These are phyloP conservation scores for Gypsophila paniculata DNA, from an alignment of 179 eudicot species.

Conservation along the genomic window DNA sequence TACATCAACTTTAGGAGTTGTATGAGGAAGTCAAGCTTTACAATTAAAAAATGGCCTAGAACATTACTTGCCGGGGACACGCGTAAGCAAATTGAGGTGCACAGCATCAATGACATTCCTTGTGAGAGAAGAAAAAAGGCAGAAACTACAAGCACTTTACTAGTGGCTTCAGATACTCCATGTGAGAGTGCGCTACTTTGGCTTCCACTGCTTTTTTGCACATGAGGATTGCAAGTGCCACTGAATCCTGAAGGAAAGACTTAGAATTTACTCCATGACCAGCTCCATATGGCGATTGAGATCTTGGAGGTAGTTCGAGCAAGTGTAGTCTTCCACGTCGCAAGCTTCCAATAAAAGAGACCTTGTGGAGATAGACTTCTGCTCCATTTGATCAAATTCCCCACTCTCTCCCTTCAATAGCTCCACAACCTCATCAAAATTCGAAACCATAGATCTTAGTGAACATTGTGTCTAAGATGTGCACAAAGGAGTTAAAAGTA, in stretches of 20 bases:
- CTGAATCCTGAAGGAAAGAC: slow-evolving; percentile 13
- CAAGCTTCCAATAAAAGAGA: slow-evolving; percentile 58
- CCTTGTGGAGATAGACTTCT: slow-evolving; percentile 43
- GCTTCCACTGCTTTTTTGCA: not conserved
- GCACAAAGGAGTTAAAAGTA: slow-evolving; percentile 34
- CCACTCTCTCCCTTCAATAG: slow-evolving; percentile 56
- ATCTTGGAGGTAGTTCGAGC: slow-evolving; percentile 61
- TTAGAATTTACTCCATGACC: slow-evolving; percentile 59
- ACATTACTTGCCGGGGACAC: slow-evolving; percentile 10
- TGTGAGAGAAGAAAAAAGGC: not conserved
- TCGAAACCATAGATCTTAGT: not conserved
- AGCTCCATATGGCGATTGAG: slow-evolving; percentile 82
- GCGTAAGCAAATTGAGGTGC: slow-evolving; percentile 1
- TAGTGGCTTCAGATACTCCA: not conserved
- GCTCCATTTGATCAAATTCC: slow-evolving; percentile 41
- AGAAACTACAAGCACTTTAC: not conserved
- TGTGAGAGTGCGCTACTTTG: not conserved
- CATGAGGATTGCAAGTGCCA: slow-evolving; percentile 3
- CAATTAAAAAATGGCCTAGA: slow-evolving; percentile 22
- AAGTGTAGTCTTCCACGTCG: slow-evolving; percentile 67
- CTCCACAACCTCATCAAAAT: slow-evolving; percentile 55
- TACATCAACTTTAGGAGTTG: slow-evolving; percentile 12
- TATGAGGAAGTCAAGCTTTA: slow-evolving; percentile 6
- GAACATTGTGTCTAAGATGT: not conserved
- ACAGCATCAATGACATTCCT: slow-evolving; percentile 8